Conservation (phyloP, 148 eudicot genomes). For the Pharnaceum exiguum region DNA sequence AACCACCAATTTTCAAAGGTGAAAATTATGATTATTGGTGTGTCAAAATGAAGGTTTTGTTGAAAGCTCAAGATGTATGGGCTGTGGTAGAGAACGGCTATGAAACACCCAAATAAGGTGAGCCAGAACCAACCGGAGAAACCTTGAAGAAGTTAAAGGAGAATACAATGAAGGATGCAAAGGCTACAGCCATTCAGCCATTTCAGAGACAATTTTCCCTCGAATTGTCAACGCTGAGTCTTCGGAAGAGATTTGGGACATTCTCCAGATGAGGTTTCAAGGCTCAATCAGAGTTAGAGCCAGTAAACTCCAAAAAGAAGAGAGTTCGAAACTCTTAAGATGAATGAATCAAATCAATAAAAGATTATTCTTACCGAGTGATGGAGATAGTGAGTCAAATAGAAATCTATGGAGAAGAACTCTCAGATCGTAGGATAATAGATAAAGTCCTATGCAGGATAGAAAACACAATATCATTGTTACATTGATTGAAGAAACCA, state of each 20-base stretch:
- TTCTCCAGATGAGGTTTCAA: not conserved
- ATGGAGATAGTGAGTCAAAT: not conserved
- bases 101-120: not conserved
- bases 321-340: too few relatives aligned
- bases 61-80: not conserved
- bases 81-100: not conserved
- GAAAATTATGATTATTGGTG: conserved; percentile 2
- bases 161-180: not conserved
- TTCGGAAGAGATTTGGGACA: not conserved
- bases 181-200: not conserved
- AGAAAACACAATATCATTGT: not conserved
- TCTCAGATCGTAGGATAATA: not conserved
- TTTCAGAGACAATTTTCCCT: not conserved
- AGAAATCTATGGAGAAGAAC: not conserved
- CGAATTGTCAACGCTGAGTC: not conserved
- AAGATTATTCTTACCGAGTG: not conserved
- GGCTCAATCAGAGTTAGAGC: not conserved
- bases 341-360: not conserved
- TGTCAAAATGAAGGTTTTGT: not conserved
- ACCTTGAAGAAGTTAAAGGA: not conserved
- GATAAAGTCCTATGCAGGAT: not conserved
- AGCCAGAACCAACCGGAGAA: not conserved
- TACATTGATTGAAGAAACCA: not conserved
- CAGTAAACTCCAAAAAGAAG: not conserved
- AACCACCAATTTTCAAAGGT: not conserved